Conservation (phyloP, 129 eudicot genomes). For the Dittrichia graveolens region DNA sequence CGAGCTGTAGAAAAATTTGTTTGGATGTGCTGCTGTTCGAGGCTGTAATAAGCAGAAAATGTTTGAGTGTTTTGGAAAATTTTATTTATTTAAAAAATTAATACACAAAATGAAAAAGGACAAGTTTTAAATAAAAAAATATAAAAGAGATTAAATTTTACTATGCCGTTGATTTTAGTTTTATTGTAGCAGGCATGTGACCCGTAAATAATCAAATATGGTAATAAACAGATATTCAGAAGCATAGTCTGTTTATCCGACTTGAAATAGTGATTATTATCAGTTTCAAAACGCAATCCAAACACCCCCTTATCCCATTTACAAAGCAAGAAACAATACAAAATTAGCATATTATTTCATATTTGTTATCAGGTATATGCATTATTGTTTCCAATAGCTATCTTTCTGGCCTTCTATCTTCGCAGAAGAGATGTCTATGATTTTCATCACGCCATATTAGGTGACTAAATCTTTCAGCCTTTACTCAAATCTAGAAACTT, state of each 20-base stretch:
- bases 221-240: not conserved
- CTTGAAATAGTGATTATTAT: not conserved
- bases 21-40: too few species aligned
- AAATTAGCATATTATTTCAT: not conserved
- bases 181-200: too few species aligned
- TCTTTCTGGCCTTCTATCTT: conserved; percentile 58
- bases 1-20: too few species aligned
- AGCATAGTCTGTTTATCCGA: not conserved
- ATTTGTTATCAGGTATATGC: conserved; percentile 56
- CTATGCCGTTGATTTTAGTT: too few species aligned
- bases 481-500: not conserved
- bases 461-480: conserved; percentile 38
- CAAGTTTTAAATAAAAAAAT: too few species aligned
- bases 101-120: too few species aligned
- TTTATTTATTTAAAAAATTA: too few species aligned
- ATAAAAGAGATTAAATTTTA: too few species aligned
- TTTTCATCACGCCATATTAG: conserved; percentile 90
- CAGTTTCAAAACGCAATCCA: not conserved
- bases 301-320: not conserved
- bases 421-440: conserved; percentile 82
- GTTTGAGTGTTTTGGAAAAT: too few species aligned
- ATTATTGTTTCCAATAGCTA: conserved; percentile 59
- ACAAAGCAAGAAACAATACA: not conserved
- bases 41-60: too few species aligned
- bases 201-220: too few species aligned